Evolutionary conservation across 1,284 basidiomycete species (phyloP).

Genomic region (Apiotrichum sp.): DNA sequence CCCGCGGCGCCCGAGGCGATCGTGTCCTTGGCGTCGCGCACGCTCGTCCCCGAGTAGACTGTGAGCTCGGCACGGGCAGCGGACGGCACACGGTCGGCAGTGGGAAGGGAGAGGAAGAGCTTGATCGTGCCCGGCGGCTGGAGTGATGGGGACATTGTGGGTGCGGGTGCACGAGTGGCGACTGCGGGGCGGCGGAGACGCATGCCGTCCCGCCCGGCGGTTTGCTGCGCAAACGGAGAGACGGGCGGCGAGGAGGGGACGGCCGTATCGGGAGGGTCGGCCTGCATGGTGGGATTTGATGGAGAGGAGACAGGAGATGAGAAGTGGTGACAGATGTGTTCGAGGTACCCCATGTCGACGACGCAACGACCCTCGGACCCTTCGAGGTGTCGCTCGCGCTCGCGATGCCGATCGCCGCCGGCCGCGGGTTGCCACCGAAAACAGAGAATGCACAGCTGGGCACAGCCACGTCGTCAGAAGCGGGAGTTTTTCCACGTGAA

Average conservation of each 20-base stretch:
- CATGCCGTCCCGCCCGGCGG: constrained; percentile 1
- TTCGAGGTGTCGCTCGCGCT: too few relatives aligned
- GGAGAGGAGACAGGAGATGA: background rate
- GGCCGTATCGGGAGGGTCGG: constrained; percentile 11
- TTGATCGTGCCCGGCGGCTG: constrained; percentile 8
- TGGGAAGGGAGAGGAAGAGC: constrained; percentile 32
- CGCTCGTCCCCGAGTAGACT: constrained; percentile 12
- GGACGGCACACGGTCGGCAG: constrained; percentile 19
- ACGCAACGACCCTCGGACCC: too few relatives aligned
- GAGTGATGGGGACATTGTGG: background rate
- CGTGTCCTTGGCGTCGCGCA: constrained; percentile 30
- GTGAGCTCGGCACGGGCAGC: constrained; percentile 8
- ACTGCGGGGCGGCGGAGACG: constrained; percentile 2
- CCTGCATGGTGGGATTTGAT: constrained; percentile 12
- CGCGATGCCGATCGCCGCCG: background rate
- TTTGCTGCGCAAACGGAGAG: constrained; percentile 2
- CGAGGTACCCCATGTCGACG: too few relatives aligned
- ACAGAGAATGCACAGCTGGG: too few relatives aligned
- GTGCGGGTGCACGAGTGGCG: background rate
- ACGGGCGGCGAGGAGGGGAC: constrained; percentile 8
- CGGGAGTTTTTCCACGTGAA: too few relatives aligned
- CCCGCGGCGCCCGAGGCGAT: constrained; percentile 28
- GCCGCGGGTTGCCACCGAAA: too few relatives aligned
- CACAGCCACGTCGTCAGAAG: too few relatives aligned
- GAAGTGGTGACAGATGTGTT: background rate